A percentile compares a stretch with the other conserved stretches of the same genome.
Conservation (phyloP, 148 eudicot species). For the Pharnaceum exiguum region DNA sequence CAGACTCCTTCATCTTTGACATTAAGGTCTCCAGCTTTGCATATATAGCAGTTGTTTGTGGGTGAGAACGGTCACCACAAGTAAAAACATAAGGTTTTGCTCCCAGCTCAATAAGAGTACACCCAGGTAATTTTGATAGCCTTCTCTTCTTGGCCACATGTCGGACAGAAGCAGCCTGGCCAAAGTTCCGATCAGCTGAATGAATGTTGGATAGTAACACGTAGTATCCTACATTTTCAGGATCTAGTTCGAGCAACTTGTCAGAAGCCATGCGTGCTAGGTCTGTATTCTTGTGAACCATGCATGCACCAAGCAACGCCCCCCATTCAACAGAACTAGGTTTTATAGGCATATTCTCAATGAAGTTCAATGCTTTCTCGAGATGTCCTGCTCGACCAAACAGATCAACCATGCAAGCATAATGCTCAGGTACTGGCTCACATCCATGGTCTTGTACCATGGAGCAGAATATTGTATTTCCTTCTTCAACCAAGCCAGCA, state of each 20-base stretch:
- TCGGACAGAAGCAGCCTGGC: conserved; percentile 59
- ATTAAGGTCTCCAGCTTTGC: conserved; percentile 53
- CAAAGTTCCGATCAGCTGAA: conserved; percentile 48
- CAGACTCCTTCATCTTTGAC: conserved; percentile 70
- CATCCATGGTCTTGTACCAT: conserved; percentile 55
- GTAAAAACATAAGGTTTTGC: conserved; percentile 58
- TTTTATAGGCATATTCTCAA: conserved; percentile 50
- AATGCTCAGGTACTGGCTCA: conserved; percentile 65
- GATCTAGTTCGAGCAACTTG: conserved; percentile 59
- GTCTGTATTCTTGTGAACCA: conserved; percentile 59
- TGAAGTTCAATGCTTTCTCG: conserved; percentile 58
- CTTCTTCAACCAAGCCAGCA: conserved; percentile 73
- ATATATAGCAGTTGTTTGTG: conserved; percentile 48
- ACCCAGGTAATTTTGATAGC: conserved; percentile 60
- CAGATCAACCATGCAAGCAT: conserved; percentile 85
- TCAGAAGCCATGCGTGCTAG: conserved; percentile 62
- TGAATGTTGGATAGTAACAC: conserved; percentile 67
- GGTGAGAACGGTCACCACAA: conserved; percentile 59
- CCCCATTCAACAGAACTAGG: conserved; percentile 78
- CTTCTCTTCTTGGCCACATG: conserved; percentile 55
- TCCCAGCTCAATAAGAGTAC: conserved; percentile 62
- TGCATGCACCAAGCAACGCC: conserved; percentile 80
- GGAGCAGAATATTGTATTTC: conserved; percentile 48
- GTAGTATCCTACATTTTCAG: conserved; percentile 65
- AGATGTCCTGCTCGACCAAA: conserved; percentile 70